These are phyloP conservation scores for Periglandula ipomoeae DNA, from an alignment of 2,329 filamentous ascomycete species.

Conservation along the genomic window DNA sequence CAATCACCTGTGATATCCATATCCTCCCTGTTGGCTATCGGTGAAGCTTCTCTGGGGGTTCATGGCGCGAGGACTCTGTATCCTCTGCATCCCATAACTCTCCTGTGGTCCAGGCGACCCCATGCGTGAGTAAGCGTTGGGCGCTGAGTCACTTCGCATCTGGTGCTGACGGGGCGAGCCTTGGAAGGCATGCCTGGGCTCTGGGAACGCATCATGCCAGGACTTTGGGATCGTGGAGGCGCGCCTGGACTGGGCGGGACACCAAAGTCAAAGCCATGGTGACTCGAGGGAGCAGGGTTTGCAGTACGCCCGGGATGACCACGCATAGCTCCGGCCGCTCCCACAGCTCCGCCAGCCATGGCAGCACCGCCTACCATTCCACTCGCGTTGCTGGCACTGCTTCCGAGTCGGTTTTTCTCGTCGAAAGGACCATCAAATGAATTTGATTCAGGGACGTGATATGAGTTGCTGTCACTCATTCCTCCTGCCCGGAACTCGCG, in stretches of 20 bases:
- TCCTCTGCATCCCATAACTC: slow-evolving; percentile 7
- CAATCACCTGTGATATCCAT: slow-evolving; percentile 6
- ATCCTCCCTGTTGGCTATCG: slow-evolving; percentile 3
- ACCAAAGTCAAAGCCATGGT: slow-evolving; percentile 12
- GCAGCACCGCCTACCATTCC: slow-evolving; percentile 10
- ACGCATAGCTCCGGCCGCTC: slow-evolving; percentile 3
- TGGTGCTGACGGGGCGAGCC: slow-evolving; percentile 3
- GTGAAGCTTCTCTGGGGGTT: slow-evolving; percentile 10
- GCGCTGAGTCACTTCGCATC: slow-evolving; percentile 8
- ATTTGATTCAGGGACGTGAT: slow-evolving; percentile 11
- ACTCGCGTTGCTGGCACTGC: slow-evolving; percentile 8
- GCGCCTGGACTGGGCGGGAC: slow-evolving; percentile 6
- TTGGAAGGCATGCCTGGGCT: neutral
- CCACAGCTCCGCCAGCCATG: slow-evolving; percentile 2
- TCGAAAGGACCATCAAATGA: slow-evolving; percentile 8
- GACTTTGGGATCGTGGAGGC: slow-evolving; percentile 4
- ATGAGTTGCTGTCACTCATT: slow-evolving; percentile 10
- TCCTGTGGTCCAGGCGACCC: slow-evolving; percentile 10
- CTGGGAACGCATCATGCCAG: slow-evolving; percentile 1
- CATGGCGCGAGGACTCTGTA: slow-evolving; percentile 10
- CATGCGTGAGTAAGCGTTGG: slow-evolving; percentile 5
- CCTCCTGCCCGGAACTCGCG: slow-evolving; percentile 8
- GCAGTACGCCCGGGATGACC: slow-evolving; percentile 3
- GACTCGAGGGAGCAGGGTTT: slow-evolving; percentile 10
- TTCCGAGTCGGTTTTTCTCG: slow-evolving; percentile 7